A percentile compares a stretch with the other conserved stretches of the same genome.
Conservation (phyloP, 73 alveolate species). For the Durusdinium trenchii region DNA sequence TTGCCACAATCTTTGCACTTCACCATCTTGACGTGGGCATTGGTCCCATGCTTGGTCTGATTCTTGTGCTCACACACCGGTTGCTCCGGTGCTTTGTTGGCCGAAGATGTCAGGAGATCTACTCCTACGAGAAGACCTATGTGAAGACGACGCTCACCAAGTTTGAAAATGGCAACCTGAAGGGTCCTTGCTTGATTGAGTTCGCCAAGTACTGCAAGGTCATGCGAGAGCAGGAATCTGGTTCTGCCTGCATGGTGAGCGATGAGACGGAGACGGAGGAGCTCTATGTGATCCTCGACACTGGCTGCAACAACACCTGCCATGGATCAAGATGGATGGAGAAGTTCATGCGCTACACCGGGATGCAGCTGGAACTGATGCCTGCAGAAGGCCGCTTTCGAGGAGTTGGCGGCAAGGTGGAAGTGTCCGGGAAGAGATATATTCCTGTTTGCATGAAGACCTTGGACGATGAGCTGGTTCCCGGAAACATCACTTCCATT, state of each 20-base stretch:
- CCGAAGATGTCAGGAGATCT: background rate
- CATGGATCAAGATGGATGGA: constrained; percentile 7
- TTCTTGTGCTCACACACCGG: too few species aligned
- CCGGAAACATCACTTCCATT: background rate
- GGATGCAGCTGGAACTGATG: background rate
- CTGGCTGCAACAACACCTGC: constrained; percentile 62
- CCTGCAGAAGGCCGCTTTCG: background rate
- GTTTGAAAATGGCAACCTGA: background rate
- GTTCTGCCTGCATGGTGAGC: background rate
- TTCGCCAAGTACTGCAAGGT: background rate
- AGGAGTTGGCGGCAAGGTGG: constrained; percentile 13
- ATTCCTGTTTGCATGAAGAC: background rate
- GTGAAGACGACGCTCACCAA: background rate
- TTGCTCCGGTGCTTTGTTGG: too few species aligned
- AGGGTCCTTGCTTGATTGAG: background rate
- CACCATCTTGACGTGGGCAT: too few species aligned
- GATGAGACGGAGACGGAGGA: too few species aligned
- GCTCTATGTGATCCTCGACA: background rate
- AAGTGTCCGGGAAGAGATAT: background rate
- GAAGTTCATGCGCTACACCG: background rate
- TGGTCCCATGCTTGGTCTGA: too few species aligned
- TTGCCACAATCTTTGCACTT: too few species aligned
- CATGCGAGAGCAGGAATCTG: background rate
- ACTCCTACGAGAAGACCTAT: background rate
- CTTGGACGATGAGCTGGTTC: background rate